Evolutionary conservation across 495 filamentous ascomycete genomes (phyloP).

Genomic region (Penicillium simplicissimum): DNA sequence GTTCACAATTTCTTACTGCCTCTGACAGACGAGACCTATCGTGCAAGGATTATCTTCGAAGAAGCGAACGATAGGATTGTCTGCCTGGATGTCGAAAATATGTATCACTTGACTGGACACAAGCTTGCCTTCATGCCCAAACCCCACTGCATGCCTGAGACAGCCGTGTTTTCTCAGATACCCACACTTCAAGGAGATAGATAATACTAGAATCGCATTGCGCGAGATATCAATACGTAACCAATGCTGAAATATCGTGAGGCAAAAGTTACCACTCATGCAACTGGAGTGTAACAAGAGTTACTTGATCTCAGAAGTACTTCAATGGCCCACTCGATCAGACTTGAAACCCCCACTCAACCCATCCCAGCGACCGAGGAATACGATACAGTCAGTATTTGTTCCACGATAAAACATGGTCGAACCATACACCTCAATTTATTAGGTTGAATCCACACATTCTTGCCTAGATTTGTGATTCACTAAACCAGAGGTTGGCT

Average conservation of each 20-base stretch:
- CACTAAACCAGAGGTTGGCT: neutral
- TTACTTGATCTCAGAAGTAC: neutral
- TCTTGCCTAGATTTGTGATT: neutral
- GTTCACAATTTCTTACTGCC: neutral
- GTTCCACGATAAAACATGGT: neutral
- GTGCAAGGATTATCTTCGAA: neutral
- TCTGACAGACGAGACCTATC: no score
- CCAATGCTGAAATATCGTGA: neutral
- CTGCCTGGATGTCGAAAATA: neutral
- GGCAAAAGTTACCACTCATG: neutral
- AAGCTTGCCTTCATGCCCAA: neutral
- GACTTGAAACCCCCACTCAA: neutral
- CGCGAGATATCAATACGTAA: neutral
- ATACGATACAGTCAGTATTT: neutral
- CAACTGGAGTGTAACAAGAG: neutral
- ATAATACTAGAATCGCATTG: neutral
- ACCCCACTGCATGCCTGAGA: neutral
- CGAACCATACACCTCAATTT: neutral
- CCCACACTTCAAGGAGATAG: no score
- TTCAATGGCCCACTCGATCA: neutral
- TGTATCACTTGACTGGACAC: neutral
- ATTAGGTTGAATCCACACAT: neutral
- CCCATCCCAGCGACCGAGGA: neutral
- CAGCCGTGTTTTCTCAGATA: neutral
- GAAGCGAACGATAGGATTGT: neutral